Evolutionary conservation across 805 yeast species (phyloP).

Genomic region (Jamesozyma hellenica): DNA sequence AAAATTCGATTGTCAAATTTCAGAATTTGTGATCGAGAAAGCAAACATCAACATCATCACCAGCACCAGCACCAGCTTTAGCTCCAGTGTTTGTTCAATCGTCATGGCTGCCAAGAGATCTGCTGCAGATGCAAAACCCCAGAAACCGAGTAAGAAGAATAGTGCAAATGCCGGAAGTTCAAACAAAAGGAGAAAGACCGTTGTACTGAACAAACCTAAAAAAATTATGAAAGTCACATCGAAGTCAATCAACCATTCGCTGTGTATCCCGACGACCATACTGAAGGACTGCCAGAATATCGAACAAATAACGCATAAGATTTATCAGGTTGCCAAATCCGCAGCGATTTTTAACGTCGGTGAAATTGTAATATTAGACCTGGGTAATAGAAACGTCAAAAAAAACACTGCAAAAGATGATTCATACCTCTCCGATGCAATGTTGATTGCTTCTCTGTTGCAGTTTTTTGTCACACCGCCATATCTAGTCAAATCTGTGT

Average conservation of each 20-base stretch:
- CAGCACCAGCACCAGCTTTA: no score
- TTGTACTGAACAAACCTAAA: slow-evolving; percentile 9
- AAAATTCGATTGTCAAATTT: no score
- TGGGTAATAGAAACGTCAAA: slow-evolving; percentile 25
- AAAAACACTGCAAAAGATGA: slow-evolving; percentile 5
- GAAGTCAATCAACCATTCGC: slow-evolving; percentile 34
- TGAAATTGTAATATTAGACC: slow-evolving; percentile 64
- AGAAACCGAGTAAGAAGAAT: no score
- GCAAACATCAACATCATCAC: no score
- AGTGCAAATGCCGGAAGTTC: no score
- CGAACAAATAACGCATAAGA: slow-evolving; percentile 61
- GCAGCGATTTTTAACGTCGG: slow-evolving; percentile 60
- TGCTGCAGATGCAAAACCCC: no score
- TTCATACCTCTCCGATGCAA: slow-evolving; percentile 28
- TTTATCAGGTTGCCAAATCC: slow-evolving; percentile 71
- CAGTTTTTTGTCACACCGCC: slow-evolving; percentile 83
- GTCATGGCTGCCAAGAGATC: no score
- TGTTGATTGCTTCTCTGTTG: slow-evolving; percentile 56
- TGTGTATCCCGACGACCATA: slow-evolving; percentile 67
- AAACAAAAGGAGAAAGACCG: not conserved
- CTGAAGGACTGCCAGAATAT: slow-evolving; percentile 53
- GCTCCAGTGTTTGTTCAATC: no score
- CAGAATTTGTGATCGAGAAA: no score
- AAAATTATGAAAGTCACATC: slow-evolving; percentile 12
- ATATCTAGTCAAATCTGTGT: slow-evolving; percentile 57